phyloP scores from a whole-genome alignment of 2,329 filamentous ascomycete species.

The Alternaria novae-zelandiae region DNA sequence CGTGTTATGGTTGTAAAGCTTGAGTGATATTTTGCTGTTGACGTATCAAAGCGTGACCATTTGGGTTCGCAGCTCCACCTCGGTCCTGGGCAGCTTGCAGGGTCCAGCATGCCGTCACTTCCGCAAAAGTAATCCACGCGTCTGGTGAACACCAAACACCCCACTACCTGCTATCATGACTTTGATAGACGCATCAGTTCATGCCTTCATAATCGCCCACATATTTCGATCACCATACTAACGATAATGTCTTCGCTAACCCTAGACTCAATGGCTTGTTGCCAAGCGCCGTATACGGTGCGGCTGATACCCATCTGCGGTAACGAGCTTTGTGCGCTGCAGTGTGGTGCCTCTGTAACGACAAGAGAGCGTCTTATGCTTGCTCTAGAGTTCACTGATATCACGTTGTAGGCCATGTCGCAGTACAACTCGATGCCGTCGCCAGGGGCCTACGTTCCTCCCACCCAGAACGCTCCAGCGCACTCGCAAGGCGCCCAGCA shows the following conservation, averaged over 20 bases:
- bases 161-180: not conserved
- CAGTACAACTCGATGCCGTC: slow-evolving; percentile 40
- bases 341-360: not conserved
- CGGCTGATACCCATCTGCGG: slow-evolving; percentile 15
- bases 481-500: slow-evolving; percentile 28
- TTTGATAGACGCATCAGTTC: not conserved
- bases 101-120: slow-evolving; percentile 10
- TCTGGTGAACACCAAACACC: not conserved
- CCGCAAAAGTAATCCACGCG: not conserved
- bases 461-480: slow-evolving; percentile 21
- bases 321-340: slow-evolving; percentile 4
- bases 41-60: not conserved
- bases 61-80: not conserved
- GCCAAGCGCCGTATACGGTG: slow-evolving; percentile 20
- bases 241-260: slow-evolving; percentile 6
- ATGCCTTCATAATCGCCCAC: not conserved
- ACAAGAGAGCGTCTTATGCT: not conserved
- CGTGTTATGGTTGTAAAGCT: not conserved
- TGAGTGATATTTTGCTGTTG: not conserved
- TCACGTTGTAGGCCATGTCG: slow-evolving; percentile 29
- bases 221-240: not conserved
- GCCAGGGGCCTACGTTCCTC: slow-evolving; percentile 36
- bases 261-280: slow-evolving; percentile 4
- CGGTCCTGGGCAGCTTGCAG: not conserved
- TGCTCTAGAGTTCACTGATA: not conserved